Evolutionary conservation across 2,329 filamentous ascomycete species (phyloP), one percentile per base, ranked within the genome.

Genomic region (Cercospora zeina): DNA sequence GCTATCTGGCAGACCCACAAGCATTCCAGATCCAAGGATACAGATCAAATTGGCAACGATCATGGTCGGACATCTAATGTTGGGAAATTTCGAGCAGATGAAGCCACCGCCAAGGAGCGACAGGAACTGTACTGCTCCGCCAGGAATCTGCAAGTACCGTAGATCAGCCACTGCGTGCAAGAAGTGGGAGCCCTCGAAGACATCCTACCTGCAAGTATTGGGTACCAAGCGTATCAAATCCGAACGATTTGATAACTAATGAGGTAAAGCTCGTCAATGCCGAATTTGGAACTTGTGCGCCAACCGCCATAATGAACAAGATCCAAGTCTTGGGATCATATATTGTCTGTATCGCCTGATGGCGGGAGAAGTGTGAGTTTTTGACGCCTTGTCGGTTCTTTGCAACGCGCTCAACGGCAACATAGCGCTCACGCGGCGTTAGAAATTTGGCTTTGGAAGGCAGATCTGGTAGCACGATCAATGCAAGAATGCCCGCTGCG

Each of bases 281-380:
- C 0, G 82, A 79, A 59, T 86, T 86, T 0, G 83, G 83, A 1
- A 86, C 76, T 64, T 85, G 82, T 0, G 83, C 82, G 0, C 80
- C 82, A 14, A 80, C 75, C 0, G 82, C 80, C 72, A 82, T 78
- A 34, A 85, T 64, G 61, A 85, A 84, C 4, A 87, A 68, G 13
- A 86, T 76, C 83, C 84, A 87, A 0, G 83, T 85, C 72, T 87
- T 86, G 0, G 83, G 78, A 63, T 87, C 85, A 4, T 72, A 53
- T 0, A 81, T 68, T 0, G 81, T 81, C 69, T 84, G 80, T 63
- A 75, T 75, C 3, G 80, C 77, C 69, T 77, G 76, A 24, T 73
- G 68, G 27, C 64, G 69, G 57, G 76, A 76, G 65, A 77, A 75
- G 21, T 81, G 75, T 10, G 76, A 75, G 65, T 83, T 85, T 69